Conservation (phyloP, 805 yeast genomes). For the Metschnikowia arizonensis region DNA sequence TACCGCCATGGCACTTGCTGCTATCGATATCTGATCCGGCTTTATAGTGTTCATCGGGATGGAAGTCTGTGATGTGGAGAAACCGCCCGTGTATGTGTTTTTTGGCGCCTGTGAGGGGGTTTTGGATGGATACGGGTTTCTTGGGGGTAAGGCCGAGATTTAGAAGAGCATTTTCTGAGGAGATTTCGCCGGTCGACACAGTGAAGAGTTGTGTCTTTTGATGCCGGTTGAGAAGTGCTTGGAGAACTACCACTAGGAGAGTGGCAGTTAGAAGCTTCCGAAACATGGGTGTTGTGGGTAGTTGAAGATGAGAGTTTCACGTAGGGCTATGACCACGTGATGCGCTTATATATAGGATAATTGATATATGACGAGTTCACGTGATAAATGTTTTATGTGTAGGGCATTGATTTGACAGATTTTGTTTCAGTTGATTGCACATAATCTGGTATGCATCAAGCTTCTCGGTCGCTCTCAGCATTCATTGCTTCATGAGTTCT, state of each 20-base stretch:
- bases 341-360: background rate
- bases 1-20: constrained; percentile 55
- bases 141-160: constrained; percentile 34
- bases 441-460: background rate
- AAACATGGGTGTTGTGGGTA: constrained; percentile 1
- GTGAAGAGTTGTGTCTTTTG: background rate
- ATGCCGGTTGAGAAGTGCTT: background rate
- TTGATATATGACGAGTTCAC: background rate
- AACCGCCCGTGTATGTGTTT: constrained; percentile 64
- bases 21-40: constrained; percentile 45
- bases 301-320: background rate
- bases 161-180: background rate
- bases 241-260: constrained; percentile 1
- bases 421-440: no score
- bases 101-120: constrained; percentile 19
- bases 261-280: constrained; percentile 2
- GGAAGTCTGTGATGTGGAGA: constrained; percentile 82
- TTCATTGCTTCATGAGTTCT: background rate
- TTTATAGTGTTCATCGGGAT: constrained; percentile 69
- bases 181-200: background rate
- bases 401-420: background rate
- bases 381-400: background rate
- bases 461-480: background rate
- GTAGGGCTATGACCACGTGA: background rate
- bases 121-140: constrained; percentile 23